Base-by-base conservation (phyloP, 306 rosid genomes). In the Betula pendula region DNA sequence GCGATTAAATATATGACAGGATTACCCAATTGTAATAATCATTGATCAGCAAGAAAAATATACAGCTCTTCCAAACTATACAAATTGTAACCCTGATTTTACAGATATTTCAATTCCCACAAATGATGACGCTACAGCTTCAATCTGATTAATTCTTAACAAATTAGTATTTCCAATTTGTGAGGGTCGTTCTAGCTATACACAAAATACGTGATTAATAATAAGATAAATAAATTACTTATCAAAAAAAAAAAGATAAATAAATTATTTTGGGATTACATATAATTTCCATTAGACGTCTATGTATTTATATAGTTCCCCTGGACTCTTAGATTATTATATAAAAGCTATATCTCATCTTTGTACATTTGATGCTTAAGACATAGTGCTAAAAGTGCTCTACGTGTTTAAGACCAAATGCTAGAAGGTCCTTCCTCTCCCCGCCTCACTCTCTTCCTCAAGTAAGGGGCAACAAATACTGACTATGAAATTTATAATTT, bases 11-110 rank as follows among this genome's bases (percentile, higher is more conserved):
- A 77, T 55, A 70, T 45, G 80, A 77, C 2, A 5, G 0, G 50
- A 17, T 69, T 69, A 55, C 38, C 2, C 8, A 10, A 77, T 77
- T 69, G 48, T 69, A 69, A 77, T 69, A 69, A 77, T 77, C 17
- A 2, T 77, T 53, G 56, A 69, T 69, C 47, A 53, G 4, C 33
- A 77, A 67, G 47, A 68, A 76, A 56, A 76, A 24, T 76, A 53
- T 76, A 50, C 40, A 0, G 11, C 29, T 58, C 25, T 22, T 58
- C 4, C 13, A 58, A 33, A 58, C 12, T 31, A 22, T 58, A 58
- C 33, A 58, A 58, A 22, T 58, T 22, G 33, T 58, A 13, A 53
- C 20, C 6, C 15, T 2, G 29, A 58, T 58, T 33, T 58, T 12
- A 33, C 33, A 22, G 29, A 58, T 58, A 58, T 19, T 58, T 58